A percentile compares a stretch with the other conserved stretches of the same genome.
These are phyloP conservation scores for Ilyonectria destructans DNA, from an alignment of 2,329 filamentous ascomycete genomes.

Conservation along the genomic window DNA sequence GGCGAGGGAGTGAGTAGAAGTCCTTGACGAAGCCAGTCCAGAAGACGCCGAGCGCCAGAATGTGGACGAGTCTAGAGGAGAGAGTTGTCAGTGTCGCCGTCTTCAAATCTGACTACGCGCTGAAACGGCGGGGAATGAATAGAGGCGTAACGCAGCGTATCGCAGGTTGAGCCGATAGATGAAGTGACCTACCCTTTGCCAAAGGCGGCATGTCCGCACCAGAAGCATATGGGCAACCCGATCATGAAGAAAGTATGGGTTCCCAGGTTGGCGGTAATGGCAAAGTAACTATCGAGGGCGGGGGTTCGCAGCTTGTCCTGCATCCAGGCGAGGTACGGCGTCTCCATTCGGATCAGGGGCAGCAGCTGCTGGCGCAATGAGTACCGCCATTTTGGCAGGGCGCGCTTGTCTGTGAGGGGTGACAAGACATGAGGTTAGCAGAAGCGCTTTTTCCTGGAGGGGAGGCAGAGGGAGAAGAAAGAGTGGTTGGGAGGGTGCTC, in stretches of 20 bases:
- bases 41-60: conserved; percentile 85
- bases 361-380: conserved; percentile 84
- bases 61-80: conserved; percentile 75
- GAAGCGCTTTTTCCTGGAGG: conserved; percentile 16
- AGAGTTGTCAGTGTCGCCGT: conserved; percentile 39
- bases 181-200: conserved; percentile 83
- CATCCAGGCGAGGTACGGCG: conserved; percentile 90
- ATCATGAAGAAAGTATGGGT: conserved; percentile 99
- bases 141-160: conserved; percentile 25
- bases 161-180: conserved; percentile 6
- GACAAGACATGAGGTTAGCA: conserved; percentile 27
- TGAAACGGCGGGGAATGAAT: not conserved
- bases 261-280: conserved; percentile 94
- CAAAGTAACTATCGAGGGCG: conserved; percentile 95
- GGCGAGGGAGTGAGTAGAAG: conserved; percentile 91
- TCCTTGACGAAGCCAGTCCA: conserved; percentile 96
- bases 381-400: conserved; percentile 92
- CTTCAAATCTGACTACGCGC: conserved; percentile 1
- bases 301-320: conserved; percentile 87
- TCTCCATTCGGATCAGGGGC: conserved; percentile 94
- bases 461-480: not conserved
- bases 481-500: conserved; percentile 52
- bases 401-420: conserved; percentile 77
- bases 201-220: conserved; percentile 90
- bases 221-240: conserved; percentile 93